Conservation (phyloP, 331 rosid genomes). For the Malus hybrid region DNA sequence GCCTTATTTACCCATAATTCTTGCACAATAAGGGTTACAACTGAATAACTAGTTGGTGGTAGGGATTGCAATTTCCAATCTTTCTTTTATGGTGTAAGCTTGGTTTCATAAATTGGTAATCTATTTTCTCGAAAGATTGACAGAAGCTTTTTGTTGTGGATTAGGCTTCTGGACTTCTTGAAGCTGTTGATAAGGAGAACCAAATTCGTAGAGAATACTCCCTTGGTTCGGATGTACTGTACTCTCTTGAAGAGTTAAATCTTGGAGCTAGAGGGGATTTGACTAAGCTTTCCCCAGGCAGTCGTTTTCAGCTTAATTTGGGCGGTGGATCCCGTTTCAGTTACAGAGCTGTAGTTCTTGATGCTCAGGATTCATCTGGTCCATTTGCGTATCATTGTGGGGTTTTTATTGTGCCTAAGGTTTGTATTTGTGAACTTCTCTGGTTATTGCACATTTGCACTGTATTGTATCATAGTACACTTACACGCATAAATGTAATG, state of each 20-base stretch:
- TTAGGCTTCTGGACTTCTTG: conserved; percentile 68
- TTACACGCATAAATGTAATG: neutral
- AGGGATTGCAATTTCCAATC: neutral
- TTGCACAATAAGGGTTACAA: neutral
- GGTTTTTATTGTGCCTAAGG: conserved; percentile 95
- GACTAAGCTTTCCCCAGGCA: conserved; percentile 61
- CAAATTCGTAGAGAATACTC: conserved; percentile 58
- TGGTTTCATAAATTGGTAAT: neutral
- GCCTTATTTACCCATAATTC: neutral
- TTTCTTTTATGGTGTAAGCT: neutral
- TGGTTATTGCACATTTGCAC: neutral
- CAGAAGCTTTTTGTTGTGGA: conserved; percentile 10
- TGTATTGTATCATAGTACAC: neutral
- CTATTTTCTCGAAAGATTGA: conserved; percentile 20
- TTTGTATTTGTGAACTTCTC: conserved; percentile 24
- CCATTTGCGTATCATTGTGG: conserved; percentile 74
- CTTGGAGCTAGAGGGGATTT: conserved; percentile 63
- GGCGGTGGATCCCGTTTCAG: conserved; percentile 64
- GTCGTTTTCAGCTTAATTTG: conserved; percentile 62
- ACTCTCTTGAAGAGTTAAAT: conserved; percentile 70
- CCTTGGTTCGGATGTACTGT: conserved; percentile 44
- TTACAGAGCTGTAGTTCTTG: conserved; percentile 76
- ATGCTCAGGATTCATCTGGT: conserved; percentile 59
- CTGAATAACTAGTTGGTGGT: conserved; percentile 5
- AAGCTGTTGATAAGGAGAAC: conserved; percentile 73